Conservation (phyloP, 2,329 filamentous ascomycete species). For the Clarireedia monteithiana region DNA sequence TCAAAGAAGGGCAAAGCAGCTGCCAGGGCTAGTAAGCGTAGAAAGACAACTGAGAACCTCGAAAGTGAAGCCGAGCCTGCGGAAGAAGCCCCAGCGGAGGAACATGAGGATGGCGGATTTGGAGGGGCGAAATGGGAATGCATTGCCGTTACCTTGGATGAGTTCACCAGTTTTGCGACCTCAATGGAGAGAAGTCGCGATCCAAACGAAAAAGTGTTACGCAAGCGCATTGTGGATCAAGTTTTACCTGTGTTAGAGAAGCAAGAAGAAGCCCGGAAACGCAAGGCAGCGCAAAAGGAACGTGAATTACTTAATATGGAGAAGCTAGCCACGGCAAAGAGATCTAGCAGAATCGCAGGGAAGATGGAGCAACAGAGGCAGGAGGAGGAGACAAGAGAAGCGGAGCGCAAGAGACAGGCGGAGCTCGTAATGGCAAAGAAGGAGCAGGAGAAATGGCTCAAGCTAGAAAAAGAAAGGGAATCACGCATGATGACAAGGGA, state of each 20-base stretch:
- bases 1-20: slow-evolving; percentile 57
- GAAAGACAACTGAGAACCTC: slow-evolving; percentile 45
- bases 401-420: slow-evolving; percentile 54
- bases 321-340: slow-evolving; percentile 87
- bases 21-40: slow-evolving; percentile 63
- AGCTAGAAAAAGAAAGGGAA: slow-evolving; percentile 66
- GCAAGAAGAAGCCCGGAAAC: slow-evolving; percentile 65
- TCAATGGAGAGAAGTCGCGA: slow-evolving; percentile 70
- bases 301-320: slow-evolving; percentile 75
- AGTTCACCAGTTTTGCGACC: slow-evolving; percentile 66
- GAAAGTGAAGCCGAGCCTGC: slow-evolving; percentile 33
- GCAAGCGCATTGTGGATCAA: slow-evolving; percentile 64
- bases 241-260: slow-evolving; percentile 80
- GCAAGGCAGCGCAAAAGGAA: slow-evolving; percentile 59
- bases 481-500: slow-evolving; percentile 77
- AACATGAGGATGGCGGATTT: slow-evolving; percentile 53
- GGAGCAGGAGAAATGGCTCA: slow-evolving; percentile 52
- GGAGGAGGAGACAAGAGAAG: slow-evolving; percentile 63
- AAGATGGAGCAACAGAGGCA: slow-evolving; percentile 72
- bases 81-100: slow-evolving; percentile 33
- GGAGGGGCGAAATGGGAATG: slow-evolving; percentile 86
- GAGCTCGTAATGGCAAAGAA: slow-evolving; percentile 61
- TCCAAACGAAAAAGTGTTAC: slow-evolving; percentile 73
- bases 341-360: slow-evolving; percentile 80
- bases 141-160: slow-evolving; percentile 70